These are phyloP conservation scores for Tolypocladium tundrense DNA, from an alignment of 2,329 filamentous ascomycete genomes.

Conservation along the genomic window DNA sequence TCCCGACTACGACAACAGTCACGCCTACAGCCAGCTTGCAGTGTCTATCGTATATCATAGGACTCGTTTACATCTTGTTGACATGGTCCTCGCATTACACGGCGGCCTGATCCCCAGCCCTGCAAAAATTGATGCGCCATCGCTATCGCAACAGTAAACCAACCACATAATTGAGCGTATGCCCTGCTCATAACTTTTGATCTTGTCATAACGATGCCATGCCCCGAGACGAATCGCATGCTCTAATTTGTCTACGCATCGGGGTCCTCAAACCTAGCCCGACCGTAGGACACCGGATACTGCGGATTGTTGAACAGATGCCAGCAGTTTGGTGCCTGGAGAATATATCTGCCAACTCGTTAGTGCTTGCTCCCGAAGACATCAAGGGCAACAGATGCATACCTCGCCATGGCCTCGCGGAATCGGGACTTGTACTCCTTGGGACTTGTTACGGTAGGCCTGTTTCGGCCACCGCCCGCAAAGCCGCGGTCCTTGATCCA, in stretches of 20 bases:
- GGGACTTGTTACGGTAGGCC: slow-evolving; percentile 91
- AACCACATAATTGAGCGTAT: not conserved
- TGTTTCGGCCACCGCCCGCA: slow-evolving; percentile 62
- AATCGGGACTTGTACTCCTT: slow-evolving; percentile 97
- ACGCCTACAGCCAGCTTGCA: not conserved
- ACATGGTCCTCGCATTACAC: not conserved
- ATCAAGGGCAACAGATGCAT: slow-evolving; percentile 21
- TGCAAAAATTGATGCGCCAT: not conserved
- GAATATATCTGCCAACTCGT: slow-evolving; percentile 45
- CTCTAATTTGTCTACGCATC: slow-evolving; percentile 8
- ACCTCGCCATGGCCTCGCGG: slow-evolving; percentile 90
- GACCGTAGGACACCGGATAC: slow-evolving; percentile 24
- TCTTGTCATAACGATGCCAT: not conserved
- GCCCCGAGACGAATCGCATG: not conserved
- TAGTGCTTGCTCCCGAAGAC: not conserved
- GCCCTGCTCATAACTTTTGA: not conserved
- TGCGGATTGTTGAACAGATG: slow-evolving; percentile 50
- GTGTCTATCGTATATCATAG: not conserved
- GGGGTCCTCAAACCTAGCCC: slow-evolving; percentile 29
- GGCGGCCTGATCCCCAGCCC: not conserved
- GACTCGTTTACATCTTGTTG: not conserved
- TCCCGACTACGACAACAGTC: not conserved
- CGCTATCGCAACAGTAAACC: not conserved
- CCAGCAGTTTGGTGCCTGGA: slow-evolving; percentile 68
- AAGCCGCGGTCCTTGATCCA: slow-evolving; percentile 98